Percentiles rank a stretch among this genome's conserved stretches.
Conservation (phyloP, 2,329 filamentous ascomycete species). For the Aaosphaeria arxii region DNA sequence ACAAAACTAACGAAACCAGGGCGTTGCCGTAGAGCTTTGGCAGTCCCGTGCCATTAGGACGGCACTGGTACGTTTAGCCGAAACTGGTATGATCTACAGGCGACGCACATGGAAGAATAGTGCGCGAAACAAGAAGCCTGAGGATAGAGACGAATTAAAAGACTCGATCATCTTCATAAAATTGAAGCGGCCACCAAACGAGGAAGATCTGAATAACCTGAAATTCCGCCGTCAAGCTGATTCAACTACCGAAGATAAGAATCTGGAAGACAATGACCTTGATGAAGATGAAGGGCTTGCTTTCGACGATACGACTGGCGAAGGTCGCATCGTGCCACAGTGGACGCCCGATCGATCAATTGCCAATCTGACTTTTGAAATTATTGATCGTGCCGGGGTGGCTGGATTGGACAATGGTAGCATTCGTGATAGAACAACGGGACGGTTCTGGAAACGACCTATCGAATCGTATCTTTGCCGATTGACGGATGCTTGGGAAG, state of each 20-base stretch:
- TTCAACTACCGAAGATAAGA: conserved; percentile 14
- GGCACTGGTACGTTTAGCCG: conserved; percentile 39
- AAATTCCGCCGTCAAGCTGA: conserved; percentile 21
- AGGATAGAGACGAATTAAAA: not conserved
- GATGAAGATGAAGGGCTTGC: conserved; percentile 32
- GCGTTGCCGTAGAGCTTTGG: conserved; percentile 31
- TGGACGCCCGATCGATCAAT: conserved; percentile 56
- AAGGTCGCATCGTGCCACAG: conserved; percentile 42
- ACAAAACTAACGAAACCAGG: conserved; percentile 18
- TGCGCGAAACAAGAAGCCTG: conserved; percentile 8
- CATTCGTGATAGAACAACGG: conserved; percentile 40
- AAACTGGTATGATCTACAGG: conserved; percentile 39
- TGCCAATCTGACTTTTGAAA: conserved; percentile 52
- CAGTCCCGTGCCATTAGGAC: conserved; percentile 38
- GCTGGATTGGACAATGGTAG: conserved; percentile 50
- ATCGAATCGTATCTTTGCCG: conserved; percentile 53
- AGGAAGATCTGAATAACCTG: conserved; percentile 32
- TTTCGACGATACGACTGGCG: conserved; percentile 10
- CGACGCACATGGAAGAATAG: conserved; percentile 30
- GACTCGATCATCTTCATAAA: conserved; percentile 37
- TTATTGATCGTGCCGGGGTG: conserved; percentile 46
- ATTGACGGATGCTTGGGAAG: conserved; percentile 55
- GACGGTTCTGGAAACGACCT: conserved; percentile 53
- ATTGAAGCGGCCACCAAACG: conserved; percentile 36
- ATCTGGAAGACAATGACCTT: conserved; percentile 27